Evolutionary conservation across 2,329 filamentous ascomycete species (phyloP).

Genomic region (Acarospora socialis): DNA sequence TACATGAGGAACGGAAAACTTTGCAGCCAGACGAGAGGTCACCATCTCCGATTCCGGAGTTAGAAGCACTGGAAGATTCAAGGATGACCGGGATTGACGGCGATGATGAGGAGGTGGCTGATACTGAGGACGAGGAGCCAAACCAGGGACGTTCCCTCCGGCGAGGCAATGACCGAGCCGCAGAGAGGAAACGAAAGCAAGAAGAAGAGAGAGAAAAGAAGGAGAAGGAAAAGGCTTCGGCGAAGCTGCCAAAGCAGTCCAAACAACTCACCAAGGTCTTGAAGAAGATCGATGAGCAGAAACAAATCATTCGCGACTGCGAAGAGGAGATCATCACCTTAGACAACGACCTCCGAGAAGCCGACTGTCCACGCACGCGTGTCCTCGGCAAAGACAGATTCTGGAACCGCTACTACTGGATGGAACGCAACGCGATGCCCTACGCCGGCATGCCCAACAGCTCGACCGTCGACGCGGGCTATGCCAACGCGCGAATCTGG

Average conservation of each 20-base stretch:
- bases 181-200: constrained; percentile 62
- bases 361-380: constrained; percentile 79
- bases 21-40: constrained; percentile 33
- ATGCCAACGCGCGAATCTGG: constrained; percentile 92
- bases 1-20: constrained; percentile 34
- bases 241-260: constrained; percentile 59
- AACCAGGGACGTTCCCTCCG: constrained; percentile 43
- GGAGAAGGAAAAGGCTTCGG: constrained; percentile 46
- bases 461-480: constrained; percentile 73
- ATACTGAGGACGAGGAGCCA: constrained; percentile 56
- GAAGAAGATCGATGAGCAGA: constrained; percentile 79
- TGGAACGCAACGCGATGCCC: constrained; percentile 96
- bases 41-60: constrained; percentile 28
- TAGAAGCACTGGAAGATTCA: constrained; percentile 26
- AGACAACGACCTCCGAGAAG: constrained; percentile 86
- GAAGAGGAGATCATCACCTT: constrained; percentile 75
- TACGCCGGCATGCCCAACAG: constrained; percentile 77
- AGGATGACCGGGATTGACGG: constrained; percentile 30
- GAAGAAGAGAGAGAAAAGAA: constrained; percentile 59
- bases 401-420: constrained; percentile 99
- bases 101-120: constrained; percentile 47
- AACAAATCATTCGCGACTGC: constrained; percentile 62
- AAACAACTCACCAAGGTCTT: constrained; percentile 80
- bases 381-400: constrained; percentile 89
- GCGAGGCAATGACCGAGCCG: constrained; percentile 51